Evolutionary conservation across 257 asterid genomes (phyloP).

Genomic region (Cynanchum wilfordii): DNA sequence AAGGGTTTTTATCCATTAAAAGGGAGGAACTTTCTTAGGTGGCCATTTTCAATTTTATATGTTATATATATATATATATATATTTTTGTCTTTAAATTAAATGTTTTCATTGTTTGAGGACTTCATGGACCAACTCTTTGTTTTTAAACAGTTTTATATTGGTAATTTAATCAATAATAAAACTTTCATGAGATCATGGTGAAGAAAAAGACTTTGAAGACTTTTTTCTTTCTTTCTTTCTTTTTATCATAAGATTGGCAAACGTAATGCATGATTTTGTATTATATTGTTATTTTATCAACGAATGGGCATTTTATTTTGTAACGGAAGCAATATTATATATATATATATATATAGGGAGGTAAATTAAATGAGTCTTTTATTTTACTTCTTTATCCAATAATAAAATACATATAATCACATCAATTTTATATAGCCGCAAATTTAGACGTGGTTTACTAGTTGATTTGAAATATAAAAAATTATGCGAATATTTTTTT

Average conservation of each 20-base stretch:
- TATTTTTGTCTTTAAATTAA: not conserved
- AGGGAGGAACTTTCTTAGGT: not conserved
- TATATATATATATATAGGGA: too few relatives aligned
- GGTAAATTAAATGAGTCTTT: too few relatives aligned
- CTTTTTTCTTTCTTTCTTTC: not conserved
- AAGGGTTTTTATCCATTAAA: not conserved
- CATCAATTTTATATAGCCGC: too few relatives aligned
- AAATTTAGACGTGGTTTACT: too few relatives aligned
- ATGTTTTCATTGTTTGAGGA: not conserved
- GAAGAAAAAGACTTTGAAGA: constrained; percentile 3
- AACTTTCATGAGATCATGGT: constrained; percentile 3
- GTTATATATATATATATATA: too few relatives aligned
- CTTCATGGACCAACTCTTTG: not conserved
- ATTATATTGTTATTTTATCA: not conserved
- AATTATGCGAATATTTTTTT: too few relatives aligned
- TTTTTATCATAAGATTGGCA: not conserved
- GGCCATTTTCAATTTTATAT: not conserved
- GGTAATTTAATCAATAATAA: not conserved
- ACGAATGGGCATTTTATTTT: not conserved
- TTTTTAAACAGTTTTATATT: not conserved
- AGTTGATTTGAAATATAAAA: too few relatives aligned
- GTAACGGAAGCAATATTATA: not conserved
- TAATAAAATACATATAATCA: too few relatives aligned
- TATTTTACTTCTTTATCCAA: too few relatives aligned
- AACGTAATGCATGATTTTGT: not conserved